A percentile compares a stretch with the other conserved stretches of the same genome.
Conservation (phyloP, 2,329 filamentous ascomycete species). For the Sarocladiaceae sp. region DNA sequence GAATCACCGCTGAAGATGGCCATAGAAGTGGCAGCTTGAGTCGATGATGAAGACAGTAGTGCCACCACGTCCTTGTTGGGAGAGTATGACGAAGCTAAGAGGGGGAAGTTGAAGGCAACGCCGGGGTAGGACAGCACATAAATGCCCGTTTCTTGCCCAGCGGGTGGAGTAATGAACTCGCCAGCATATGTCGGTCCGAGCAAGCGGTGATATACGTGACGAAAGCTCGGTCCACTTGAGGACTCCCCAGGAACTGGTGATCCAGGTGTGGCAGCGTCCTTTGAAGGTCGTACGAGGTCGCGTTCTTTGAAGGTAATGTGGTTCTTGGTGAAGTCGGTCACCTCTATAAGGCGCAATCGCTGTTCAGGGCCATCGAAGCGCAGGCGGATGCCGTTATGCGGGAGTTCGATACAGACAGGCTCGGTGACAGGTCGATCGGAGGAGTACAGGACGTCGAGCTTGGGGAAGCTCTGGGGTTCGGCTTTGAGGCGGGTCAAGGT, state of each 20-base stretch:
- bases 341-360: constrained; percentile 83
- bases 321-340: constrained; percentile 83
- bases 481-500: constrained; percentile 83
- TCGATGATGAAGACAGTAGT: constrained; percentile 71
- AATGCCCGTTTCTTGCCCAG: constrained; percentile 56
- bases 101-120: constrained; percentile 85
- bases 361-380: constrained; percentile 95
- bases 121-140: constrained; percentile 95
- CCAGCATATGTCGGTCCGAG: constrained; percentile 92
- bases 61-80: constrained; percentile 78
- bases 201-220: constrained; percentile 88
- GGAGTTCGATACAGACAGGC: constrained; percentile 71
- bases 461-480: constrained; percentile 76
- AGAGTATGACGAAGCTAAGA: constrained; percentile 71
- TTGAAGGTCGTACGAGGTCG: constrained; percentile 67
- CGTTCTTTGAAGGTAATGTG: constrained; percentile 75
- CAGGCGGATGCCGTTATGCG: constrained; percentile 81
- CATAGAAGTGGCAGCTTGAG: constrained; percentile 77
- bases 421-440: constrained; percentile 68
- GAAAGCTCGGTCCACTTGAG: constrained; percentile 66
- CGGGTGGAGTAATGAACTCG: constrained; percentile 73
- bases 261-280: constrained; percentile 28
- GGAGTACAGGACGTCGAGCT: constrained; percentile 79
- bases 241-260: constrained; percentile 29
- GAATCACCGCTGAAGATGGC: constrained; percentile 87